Evolutionary conservation across 768 basidiomycete species (phyloP).

Genomic region (Boletus sp.): DNA sequence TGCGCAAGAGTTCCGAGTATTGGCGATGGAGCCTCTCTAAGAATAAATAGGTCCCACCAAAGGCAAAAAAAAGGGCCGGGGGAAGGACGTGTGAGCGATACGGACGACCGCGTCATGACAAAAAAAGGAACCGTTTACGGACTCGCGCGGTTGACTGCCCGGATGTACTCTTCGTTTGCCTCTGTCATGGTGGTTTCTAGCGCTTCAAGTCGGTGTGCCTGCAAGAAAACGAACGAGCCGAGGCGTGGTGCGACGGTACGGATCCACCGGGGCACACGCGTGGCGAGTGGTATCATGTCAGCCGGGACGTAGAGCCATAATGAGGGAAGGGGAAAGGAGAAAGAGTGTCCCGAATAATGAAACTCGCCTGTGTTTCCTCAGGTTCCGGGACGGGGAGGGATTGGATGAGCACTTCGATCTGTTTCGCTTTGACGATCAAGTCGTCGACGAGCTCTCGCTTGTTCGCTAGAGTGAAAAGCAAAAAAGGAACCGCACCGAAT

Average conservation of each 20-base stretch:
- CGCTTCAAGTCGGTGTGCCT: slow-evolving; percentile 65
- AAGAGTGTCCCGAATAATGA: background rate
- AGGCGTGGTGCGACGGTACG: background rate
- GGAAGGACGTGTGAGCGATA: background rate
- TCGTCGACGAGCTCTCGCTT: slow-evolving; percentile 82
- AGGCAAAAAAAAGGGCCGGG: background rate
- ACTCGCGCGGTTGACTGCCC: slow-evolving; percentile 77
- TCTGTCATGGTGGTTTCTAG: slow-evolving; percentile 69
- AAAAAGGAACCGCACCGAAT: background rate
- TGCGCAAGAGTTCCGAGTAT: slow-evolving; percentile 54
- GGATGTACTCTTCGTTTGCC: slow-evolving; percentile 75
- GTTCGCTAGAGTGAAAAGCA: slow-evolving; percentile 51
- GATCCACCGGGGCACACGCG: background rate
- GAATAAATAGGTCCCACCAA: background rate
- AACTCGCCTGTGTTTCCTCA: slow-evolving; percentile 64
- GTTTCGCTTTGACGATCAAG: slow-evolving; percentile 83
- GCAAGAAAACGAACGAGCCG: background rate
- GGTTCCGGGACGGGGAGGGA: slow-evolving; percentile 76
- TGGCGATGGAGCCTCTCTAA: slow-evolving; percentile 60
- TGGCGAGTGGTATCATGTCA: background rate
- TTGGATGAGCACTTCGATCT: slow-evolving; percentile 82
- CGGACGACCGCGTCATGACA: background rate
- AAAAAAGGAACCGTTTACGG: slow-evolving; percentile 29
- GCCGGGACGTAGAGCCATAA: background rate
- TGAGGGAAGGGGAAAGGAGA: too few relatives aligned